Percentiles rank a stretch among this genome's conserved stretches.
These are phyloP conservation scores for Alternaria ventricosa DNA, from an alignment of 2,329 filamentous ascomycete species.

Conservation along the genomic window DNA sequence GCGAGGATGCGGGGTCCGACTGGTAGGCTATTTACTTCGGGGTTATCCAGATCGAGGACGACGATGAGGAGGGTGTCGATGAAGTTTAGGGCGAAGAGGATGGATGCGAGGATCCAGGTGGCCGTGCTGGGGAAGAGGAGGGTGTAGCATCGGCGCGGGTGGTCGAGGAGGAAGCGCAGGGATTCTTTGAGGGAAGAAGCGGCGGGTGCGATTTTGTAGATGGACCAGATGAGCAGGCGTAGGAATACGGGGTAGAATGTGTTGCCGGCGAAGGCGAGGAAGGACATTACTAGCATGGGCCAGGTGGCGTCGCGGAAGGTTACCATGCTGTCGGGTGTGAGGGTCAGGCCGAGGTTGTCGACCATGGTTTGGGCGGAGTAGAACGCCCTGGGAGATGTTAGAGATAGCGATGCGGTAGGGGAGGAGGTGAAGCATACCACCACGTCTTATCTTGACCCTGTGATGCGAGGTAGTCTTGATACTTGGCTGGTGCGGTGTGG, in stretches of 20 bases:
- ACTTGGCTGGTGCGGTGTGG: conserved; percentile 48
- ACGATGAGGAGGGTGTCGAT: conserved; percentile 91
- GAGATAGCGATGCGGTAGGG: conserved; percentile 63
- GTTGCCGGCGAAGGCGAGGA: conserved; percentile 92
- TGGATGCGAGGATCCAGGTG: conserved; percentile 94
- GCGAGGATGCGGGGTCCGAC: conserved; percentile 79
- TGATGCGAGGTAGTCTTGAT: conserved; percentile 53
- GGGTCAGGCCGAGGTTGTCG: conserved; percentile 88
- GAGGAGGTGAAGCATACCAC: conserved; percentile 53
- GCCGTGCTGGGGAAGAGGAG: conserved; percentile 87
- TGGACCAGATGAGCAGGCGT: conserved; percentile 88
- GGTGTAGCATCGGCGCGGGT: conserved; percentile 95
- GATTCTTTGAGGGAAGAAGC: conserved; percentile 84
- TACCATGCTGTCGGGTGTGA: conserved; percentile 92
- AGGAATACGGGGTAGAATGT: conserved; percentile 96
- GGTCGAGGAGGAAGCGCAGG: conserved; percentile 86
- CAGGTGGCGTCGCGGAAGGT: conserved; percentile 82
- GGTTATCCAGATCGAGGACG: conserved; percentile 81
- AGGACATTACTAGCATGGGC: conserved; percentile 77
- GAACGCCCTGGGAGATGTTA: conserved; percentile 73
- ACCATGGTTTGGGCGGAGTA: conserved; percentile 89
- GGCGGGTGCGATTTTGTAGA: conserved; percentile 69
- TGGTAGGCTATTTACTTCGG: conserved; percentile 70
- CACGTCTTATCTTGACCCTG: conserved; percentile 54
- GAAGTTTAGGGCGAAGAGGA: conserved; percentile 80